A percentile compares a stretch with the other conserved stretches of the same genome.
These are phyloP conservation scores for Mucor piriformis DNA, from an alignment of 371 early-diverging fungal genomes.

Conservation along the genomic window DNA sequence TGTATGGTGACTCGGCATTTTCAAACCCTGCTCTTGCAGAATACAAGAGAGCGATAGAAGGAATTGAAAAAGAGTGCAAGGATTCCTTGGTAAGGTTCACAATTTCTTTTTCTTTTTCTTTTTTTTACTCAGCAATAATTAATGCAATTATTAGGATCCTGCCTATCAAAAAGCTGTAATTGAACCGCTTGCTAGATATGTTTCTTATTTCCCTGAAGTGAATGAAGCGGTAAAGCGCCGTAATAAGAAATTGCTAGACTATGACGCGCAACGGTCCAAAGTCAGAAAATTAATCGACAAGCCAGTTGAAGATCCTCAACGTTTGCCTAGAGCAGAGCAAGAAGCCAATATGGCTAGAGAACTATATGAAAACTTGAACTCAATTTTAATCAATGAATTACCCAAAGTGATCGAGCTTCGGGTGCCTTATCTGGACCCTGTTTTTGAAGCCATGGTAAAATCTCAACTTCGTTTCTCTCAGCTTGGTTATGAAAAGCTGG, in stretches of 20 bases:
- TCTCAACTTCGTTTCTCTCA: conserved; percentile 80
- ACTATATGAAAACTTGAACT: conserved; percentile 79
- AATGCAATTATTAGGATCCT: conserved; percentile 63
- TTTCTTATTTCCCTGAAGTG: conserved; percentile 86
- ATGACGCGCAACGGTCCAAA: conserved; percentile 74
- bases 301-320: conserved; percentile 71
- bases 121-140: not conserved
- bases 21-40: conserved; percentile 55
- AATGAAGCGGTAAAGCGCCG: conserved; percentile 87
- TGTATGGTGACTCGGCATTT: conserved; percentile 62
- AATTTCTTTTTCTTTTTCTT: too few relatives aligned
- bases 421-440: conserved; percentile 88
- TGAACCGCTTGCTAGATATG: conserved; percentile 81
- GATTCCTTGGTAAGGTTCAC: conserved; percentile 61
- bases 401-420: conserved; percentile 86
- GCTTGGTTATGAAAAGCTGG: conserved; percentile 69
- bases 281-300: conserved; percentile 78
- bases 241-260: conserved; percentile 83
- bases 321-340: conserved; percentile 73
- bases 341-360: conserved; percentile 72
- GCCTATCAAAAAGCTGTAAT: conserved; percentile 79
- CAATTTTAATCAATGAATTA: conserved; percentile 79
- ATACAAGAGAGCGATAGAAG: conserved; percentile 78
- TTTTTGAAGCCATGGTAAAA: conserved; percentile 91
- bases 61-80: conserved; percentile 78